phyloP scores from a whole-genome alignment of 441 rosid genomes.

The Eutrema salsugineum region DNA sequence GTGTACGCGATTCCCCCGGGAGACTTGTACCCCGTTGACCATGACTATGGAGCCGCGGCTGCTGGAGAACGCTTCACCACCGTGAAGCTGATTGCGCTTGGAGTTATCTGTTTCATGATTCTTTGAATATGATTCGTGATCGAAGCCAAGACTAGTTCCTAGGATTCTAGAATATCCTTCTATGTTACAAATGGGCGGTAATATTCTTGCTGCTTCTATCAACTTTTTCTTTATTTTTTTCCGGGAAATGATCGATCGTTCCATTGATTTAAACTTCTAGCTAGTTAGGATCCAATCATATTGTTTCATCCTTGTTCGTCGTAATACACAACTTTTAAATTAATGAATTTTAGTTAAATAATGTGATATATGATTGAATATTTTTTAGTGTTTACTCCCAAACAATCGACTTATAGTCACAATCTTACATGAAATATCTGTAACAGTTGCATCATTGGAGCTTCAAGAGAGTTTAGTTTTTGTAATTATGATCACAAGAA shows the following conservation, averaged over 20 bases:
- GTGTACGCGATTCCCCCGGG: constrained; percentile 63
- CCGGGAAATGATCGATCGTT: not conserved
- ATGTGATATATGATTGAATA: too few species aligned
- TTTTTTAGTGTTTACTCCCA: too few species aligned
- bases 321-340: too few species aligned
- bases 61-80: not conserved
- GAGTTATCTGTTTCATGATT: constrained; percentile 5
- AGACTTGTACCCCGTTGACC: constrained; percentile 61
- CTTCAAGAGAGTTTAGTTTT: not conserved
- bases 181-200: too few species aligned
- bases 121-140: not conserved
- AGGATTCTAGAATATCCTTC: not conserved
- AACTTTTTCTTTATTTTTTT: not conserved
- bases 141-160: not conserved
- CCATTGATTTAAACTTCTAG: not conserved
- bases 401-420: too few species aligned
- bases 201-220: not conserved
- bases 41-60: constrained; percentile 24
- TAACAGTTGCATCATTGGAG: too few species aligned
- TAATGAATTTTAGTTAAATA: too few species aligned
- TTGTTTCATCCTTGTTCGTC: not conserved
- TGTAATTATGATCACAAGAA: not conserved
- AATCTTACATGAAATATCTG: too few species aligned
- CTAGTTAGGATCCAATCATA: not conserved
- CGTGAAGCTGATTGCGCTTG: not conserved